Evolutionary conservation across 371 early-diverging fungal genomes (phyloP), one percentile per base, ranked within the genome.

Genomic region (Lichtheimia corymbifera): DNA sequence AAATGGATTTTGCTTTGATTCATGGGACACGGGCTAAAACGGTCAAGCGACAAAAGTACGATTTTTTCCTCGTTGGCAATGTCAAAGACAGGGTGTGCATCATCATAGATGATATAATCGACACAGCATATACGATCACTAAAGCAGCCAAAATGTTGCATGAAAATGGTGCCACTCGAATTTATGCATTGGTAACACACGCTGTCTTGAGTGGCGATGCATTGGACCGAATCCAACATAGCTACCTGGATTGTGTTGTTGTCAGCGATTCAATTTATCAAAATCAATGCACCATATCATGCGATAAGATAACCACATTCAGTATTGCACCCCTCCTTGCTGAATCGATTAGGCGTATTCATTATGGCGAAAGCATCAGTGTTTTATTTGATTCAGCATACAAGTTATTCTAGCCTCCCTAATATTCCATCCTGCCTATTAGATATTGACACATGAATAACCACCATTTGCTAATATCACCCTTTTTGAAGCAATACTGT

Each of bases 91-190:
- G 89, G 61, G 80, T 83, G 2, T 91, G 91, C 55, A 91, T 98
- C 53, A 74, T 97, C 30, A 89, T 97, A 20, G 98, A 97, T 70
- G 98, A 97, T 73, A 96, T 97, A 75, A 93, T 95, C 24, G 97
- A 97, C 70, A 97, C 97, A 14, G 93, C 91, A 28, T 88, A 85
- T 55, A 97, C 98, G 0, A 80, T 97, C 56, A 90, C 90, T 41
- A 83, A 89, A 50, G 98, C 97, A 0, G 94, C 98, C 40, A 86
- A 92, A 63, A 74, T 91, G 20, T 77, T 97, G 40, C 83, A 85
- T 61, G 88, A 90, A 52, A 89, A 90, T 66, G 98, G 98, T 2
- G 97, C 97, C 2, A 76, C 84, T 27, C 82, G 85, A 60, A 91
- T 97, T 47, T 93, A 92, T 69, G 97, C 96, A 1, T 83, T 96